phyloP scores from a whole-genome alignment of 2,329 filamentous ascomycete genomes.

The Acrodontium crateriforme region DNA sequence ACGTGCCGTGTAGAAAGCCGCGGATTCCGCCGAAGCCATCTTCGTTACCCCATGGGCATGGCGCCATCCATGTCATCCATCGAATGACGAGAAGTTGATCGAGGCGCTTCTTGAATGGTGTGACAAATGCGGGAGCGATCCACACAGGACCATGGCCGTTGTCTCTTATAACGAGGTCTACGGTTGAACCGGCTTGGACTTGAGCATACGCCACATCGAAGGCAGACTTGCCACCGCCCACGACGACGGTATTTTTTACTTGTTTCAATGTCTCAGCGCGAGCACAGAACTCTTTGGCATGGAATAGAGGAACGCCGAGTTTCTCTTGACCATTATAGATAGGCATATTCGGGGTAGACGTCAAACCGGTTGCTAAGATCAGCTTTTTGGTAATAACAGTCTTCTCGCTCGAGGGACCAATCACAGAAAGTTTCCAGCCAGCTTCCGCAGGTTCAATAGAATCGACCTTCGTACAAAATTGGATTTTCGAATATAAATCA shows the following conservation, averaged over 20 bases:
- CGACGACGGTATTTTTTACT: constrained; percentile 35
- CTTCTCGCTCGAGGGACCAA: constrained; percentile 8
- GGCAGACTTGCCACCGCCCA: constrained; percentile 49
- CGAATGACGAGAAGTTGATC: constrained; percentile 55
- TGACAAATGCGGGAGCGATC: constrained; percentile 49
- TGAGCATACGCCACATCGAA: constrained; percentile 50
- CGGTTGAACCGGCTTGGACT: constrained; percentile 36
- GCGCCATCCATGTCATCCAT: constrained; percentile 59
- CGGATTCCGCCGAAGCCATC: constrained; percentile 45
- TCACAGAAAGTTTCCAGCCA: constrained; percentile 2
- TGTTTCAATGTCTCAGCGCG: constrained; percentile 24
- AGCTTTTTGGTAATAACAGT: constrained; percentile 40
- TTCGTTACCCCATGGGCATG: constrained; percentile 55
- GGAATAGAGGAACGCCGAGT: constrained; percentile 44
- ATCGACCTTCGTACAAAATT: constrained; percentile 38
- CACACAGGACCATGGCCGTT: constrained; percentile 46
- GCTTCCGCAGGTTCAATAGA: constrained; percentile 27
- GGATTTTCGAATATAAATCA: constrained; percentile 34
- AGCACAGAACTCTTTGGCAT: constrained; percentile 39
- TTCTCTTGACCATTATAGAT: constrained; percentile 33
- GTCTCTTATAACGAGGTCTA: constrained; percentile 45
- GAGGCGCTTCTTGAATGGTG: constrained; percentile 50
- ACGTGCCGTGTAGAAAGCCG: constrained; percentile 43
- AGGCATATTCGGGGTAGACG: constrained; percentile 44
- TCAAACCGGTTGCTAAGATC: constrained; percentile 48